Base-by-base conservation (phyloP, 331 rosid species). In the Telfairia occidentalis region DNA sequence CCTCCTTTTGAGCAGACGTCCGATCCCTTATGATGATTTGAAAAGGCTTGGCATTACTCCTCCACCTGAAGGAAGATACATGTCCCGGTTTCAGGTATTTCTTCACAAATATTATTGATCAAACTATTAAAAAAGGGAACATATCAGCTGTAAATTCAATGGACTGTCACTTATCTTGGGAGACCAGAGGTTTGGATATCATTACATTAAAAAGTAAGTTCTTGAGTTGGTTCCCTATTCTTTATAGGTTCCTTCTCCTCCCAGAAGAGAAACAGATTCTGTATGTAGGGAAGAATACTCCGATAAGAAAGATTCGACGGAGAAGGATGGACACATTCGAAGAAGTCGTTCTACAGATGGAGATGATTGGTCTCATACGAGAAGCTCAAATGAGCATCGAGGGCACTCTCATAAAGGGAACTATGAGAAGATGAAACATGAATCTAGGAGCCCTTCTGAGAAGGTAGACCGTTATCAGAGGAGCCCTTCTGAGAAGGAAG, bases 1-100 rank as follows among this genome's bases (percentile, higher is more conserved):
- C 11, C 16, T 64, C 28, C 32, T 40, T 60, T 71, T 58, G 71
- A 11, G 73, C 80, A 91, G 98, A 79, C 88, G 90, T 67, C 88
- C 91, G 48, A 91, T 94, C 71, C 98, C 96, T 2, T 85, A 85
- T 23, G 90, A 84, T 50, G 96, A 89, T 30, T 79, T 94, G 86
- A 78, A 88, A 85, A 88, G 88, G 85, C 95, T 91, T 38, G 96
- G 97, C 63, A 89, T 94, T 45, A 92, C 95, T 73, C 95, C 92
- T 77, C 97, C 97, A 26, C 97, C 92, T 0, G 97, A 94, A 86
- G 98, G 97, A 81, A 84, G 84, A 77, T 94, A 91, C 86, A 79
- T 87, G 95, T 82, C 97, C 42, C 89, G 95, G 77, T 83, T 83
- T 82, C 89, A 89, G 98, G 98, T 88, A 77, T 16, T 55, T 63